phyloP scores from a whole-genome alignment of 2,329 filamentous ascomycete species.

The Fusarium goolgardi region DNA sequence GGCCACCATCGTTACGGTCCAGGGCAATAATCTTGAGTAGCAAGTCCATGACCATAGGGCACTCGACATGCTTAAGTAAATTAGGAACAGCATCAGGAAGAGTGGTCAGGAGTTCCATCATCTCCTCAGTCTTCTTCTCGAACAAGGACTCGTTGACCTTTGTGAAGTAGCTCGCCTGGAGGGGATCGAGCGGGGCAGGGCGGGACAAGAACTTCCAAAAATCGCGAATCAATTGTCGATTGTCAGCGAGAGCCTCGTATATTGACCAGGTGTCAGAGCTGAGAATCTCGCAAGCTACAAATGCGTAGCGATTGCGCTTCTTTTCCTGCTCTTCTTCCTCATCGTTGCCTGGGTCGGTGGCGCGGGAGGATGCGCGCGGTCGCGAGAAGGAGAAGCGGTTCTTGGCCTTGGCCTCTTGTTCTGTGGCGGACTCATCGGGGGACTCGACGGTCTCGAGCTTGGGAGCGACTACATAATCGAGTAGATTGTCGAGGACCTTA shows the following conservation, averaged over 20 bases:
- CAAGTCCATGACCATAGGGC: constrained; percentile 98
- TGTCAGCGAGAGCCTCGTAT: constrained; percentile 90
- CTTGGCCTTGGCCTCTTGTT: constrained; percentile 62
- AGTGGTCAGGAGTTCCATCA: constrained; percentile 89
- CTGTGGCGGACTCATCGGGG: constrained; percentile 63
- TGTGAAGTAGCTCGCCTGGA: constrained; percentile 97
- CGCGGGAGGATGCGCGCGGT: constrained; percentile 64
- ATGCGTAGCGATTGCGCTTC: constrained; percentile 92
- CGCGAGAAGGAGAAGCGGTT: constrained; percentile 61
- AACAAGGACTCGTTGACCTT: constrained; percentile 98
- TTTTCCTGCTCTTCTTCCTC: constrained; percentile 85
- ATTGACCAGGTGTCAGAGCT: constrained; percentile 98
- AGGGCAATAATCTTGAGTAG: constrained; percentile 96
- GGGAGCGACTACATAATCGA: constrained; percentile 91
- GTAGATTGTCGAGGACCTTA: constrained; percentile 81
- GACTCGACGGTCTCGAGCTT: constrained; percentile 69
- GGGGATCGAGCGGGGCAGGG: constrained; percentile 86
- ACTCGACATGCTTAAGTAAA: constrained; percentile 93
- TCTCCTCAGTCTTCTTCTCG: constrained; percentile 97
- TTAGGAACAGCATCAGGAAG: constrained; percentile 84
- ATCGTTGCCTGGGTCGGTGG: constrained; percentile 59
- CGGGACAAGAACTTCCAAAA: constrained; percentile 94
- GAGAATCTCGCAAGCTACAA: constrained; percentile 90
- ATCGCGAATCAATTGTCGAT: constrained; percentile 77
- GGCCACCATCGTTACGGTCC: constrained; percentile 89